Percentiles rank a stretch among this genome's conserved stretches.
phyloP scores from a whole-genome alignment of 2,329 filamentous ascomycete species.

The Stemphylium beticola region DNA sequence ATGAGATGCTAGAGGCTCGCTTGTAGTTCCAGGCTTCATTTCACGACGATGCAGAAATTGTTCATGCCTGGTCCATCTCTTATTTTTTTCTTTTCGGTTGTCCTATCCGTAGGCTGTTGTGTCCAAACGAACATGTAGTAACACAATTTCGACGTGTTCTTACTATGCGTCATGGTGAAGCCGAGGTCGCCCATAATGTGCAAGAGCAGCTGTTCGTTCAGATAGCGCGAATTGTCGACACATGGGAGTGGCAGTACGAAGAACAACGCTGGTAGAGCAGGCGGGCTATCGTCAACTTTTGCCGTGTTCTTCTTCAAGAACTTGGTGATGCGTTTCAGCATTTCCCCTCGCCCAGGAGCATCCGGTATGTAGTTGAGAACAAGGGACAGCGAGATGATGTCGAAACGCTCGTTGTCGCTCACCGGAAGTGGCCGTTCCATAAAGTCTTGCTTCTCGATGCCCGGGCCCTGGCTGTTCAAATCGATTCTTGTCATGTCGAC shows the following conservation, averaged over 20 bases:
- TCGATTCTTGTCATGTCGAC: conserved; percentile 87
- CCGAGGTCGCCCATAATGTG: conserved; percentile 80
- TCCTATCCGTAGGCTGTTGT: conserved; percentile 35
- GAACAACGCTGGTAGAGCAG: conserved; percentile 71
- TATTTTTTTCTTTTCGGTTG: conserved; percentile 76
- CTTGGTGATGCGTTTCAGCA: conserved; percentile 64
- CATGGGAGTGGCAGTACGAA: conserved; percentile 89
- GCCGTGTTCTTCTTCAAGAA: conserved; percentile 35
- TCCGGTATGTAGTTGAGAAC: conserved; percentile 95
- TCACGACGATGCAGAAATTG: conserved; percentile 84
- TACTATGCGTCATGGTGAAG: conserved; percentile 69
- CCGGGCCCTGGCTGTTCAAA: conserved; percentile 81
- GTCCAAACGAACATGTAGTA: conserved; percentile 83
- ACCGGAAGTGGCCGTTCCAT: conserved; percentile 82
- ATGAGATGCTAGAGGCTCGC: neutral
- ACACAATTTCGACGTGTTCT: conserved; percentile 80
- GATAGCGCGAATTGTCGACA: conserved; percentile 87
- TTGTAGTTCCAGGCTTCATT: conserved; percentile 22
- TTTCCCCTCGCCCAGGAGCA: conserved; percentile 74
- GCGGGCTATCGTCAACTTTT: neutral
- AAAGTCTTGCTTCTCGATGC: conserved; percentile 89
- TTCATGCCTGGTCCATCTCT: conserved; percentile 79
- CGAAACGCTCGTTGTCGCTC: conserved; percentile 70
- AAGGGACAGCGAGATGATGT: conserved; percentile 88
- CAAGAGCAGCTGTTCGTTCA: conserved; percentile 72